Percentiles rank a stretch among this genome's conserved stretches.
phyloP scores from a whole-genome alignment of 331 rosid genomes.

The Quercus tomentella region DNA sequence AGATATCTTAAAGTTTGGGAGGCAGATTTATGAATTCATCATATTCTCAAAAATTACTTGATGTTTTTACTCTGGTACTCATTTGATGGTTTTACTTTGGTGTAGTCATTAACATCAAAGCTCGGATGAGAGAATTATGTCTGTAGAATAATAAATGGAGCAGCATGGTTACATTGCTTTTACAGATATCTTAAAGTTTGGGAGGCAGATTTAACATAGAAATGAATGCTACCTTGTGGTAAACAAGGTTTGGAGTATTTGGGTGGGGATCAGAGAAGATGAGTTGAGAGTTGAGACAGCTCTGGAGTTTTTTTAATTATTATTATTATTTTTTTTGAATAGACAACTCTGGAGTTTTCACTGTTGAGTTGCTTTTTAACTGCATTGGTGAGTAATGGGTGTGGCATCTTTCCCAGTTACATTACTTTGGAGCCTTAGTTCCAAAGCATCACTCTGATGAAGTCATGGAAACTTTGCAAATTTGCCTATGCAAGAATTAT shows the following conservation, averaged over 20 bases:
- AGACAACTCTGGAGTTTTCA: no score
- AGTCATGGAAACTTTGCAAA: no score
- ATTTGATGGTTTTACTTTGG: no score
- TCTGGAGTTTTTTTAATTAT: neutral
- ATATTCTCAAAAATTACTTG: no score
- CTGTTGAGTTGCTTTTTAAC: neutral
- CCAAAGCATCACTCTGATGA: no score
- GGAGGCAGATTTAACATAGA: neutral
- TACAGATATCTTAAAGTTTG: neutral
- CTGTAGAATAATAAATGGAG: neutral
- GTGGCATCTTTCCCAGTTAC: neutral
- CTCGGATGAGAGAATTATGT: neutral
- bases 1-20: neutral
- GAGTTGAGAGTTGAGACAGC: neutral
- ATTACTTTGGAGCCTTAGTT: neutral
- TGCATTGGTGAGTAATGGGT: neutral
- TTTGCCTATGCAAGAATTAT: no score
- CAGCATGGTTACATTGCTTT: neutral
- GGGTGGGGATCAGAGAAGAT: neutral
- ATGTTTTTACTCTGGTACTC: no score
- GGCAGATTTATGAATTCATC: neutral
- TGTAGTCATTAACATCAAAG: no score
- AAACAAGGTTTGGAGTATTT: neutral
- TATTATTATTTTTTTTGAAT: no score
- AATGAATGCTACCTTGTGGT: neutral